A percentile compares a stretch with the other conserved stretches of the same genome.
Conservation (phyloP, 306 rosid genomes). For the Elaeagnus macrophylla region DNA sequence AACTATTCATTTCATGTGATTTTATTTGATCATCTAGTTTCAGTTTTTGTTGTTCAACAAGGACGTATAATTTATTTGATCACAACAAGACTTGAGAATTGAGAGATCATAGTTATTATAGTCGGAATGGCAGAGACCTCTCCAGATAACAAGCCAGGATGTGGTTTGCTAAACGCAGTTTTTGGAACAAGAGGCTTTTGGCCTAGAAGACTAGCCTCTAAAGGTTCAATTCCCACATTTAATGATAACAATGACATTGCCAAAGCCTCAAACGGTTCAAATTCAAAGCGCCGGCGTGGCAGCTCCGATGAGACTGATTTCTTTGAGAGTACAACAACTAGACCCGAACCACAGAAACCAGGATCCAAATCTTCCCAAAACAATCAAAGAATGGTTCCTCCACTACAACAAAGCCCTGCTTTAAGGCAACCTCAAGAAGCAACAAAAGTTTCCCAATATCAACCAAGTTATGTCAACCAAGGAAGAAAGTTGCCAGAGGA, state of each 20-base stretch:
- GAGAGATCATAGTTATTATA: not conserved
- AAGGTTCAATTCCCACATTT: constrained; percentile 14
- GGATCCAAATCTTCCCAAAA: too few relatives aligned
- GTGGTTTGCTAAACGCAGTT: constrained; percentile 57
- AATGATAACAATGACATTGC: constrained; percentile 3
- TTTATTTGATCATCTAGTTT: too few relatives aligned
- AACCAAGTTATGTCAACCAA: constrained; percentile 8
- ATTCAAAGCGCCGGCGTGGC: constrained; percentile 38
- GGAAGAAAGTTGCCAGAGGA: constrained; percentile 65
- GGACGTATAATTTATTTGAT: too few relatives aligned
- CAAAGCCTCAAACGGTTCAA: constrained; percentile 11
- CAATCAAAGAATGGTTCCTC: too few relatives aligned
- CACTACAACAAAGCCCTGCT: too few relatives aligned
- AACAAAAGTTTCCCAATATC: too few relatives aligned
- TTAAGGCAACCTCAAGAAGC: too few relatives aligned
- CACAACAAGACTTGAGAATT: too few relatives aligned
- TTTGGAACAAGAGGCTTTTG: constrained; percentile 40
- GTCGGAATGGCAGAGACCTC: constrained; percentile 47
- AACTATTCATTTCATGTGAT: too few relatives aligned
- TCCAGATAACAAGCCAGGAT: constrained; percentile 49
- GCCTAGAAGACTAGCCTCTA: constrained; percentile 31
- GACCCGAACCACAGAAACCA: too few relatives aligned
- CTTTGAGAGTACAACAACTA: too few relatives aligned
- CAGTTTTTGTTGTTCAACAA: too few relatives aligned
- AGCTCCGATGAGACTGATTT: constrained; percentile 20